phyloP scores from a whole-genome alignment of 371 early-diverging fungal species.

The Haplosporangium sp. region DNA sequence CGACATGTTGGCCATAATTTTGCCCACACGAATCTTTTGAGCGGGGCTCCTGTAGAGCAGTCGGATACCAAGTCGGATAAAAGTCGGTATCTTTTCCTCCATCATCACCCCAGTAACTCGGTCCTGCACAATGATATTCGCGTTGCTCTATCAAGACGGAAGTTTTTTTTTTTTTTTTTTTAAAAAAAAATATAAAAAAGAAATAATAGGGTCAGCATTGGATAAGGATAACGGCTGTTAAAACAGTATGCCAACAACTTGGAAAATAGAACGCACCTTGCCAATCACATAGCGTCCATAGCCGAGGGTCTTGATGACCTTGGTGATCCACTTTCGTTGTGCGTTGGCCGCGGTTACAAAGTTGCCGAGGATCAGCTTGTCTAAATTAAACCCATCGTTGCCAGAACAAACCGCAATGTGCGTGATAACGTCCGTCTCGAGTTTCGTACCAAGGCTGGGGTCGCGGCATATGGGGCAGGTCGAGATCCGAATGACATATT shows the following conservation, averaged over 20 bases:
- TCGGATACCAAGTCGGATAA: conserved; percentile 87
- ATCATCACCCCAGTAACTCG: conserved; percentile 76
- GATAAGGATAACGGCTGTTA: too few species aligned
- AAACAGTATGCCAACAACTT: not conserved
- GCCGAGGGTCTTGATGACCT: conserved; percentile 78
- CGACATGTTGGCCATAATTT: conserved; percentile 71
- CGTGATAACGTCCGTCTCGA: conserved; percentile 81
- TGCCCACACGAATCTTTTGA: conserved; percentile 62
- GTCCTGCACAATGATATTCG: conserved; percentile 85
- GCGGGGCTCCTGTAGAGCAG: conserved; percentile 72
- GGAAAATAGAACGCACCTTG: conserved; percentile 53
- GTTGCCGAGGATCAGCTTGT: conserved; percentile 78
- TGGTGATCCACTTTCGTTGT: conserved; percentile 84
- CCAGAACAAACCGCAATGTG: conserved; percentile 83
- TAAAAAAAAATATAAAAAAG: not conserved
- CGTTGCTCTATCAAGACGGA: conserved; percentile 63
- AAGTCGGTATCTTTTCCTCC: conserved; percentile 89
- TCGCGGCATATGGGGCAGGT: conserved; percentile 82
- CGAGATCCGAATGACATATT: conserved; percentile 72
- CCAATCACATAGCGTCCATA: conserved; percentile 81
- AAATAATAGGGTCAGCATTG: too few species aligned
- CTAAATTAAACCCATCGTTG: conserved; percentile 71
- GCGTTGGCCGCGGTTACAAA: conserved; percentile 84
- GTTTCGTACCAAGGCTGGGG: conserved; percentile 64
- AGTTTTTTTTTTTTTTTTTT: too few species aligned